Base-by-base conservation (phyloP, 495 filamentous ascomycete species). In the Hypoxylon fuscum region DNA sequence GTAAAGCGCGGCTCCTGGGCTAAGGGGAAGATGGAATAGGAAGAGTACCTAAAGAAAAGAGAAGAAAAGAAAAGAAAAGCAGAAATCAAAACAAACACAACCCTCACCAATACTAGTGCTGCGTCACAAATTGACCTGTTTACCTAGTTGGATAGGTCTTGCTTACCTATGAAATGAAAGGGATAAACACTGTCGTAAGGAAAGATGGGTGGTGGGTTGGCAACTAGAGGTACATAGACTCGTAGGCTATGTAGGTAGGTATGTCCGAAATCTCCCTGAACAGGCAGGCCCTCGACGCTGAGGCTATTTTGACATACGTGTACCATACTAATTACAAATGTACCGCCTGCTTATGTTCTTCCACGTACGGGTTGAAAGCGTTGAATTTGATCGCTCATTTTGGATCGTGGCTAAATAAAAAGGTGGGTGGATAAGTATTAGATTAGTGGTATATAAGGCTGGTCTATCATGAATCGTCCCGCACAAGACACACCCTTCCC, bases 1-100 rank as follows among this genome's bases (percentile, higher is more conserved):
- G 80, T 85, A 9, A 91, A 90, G 78, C 80, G 87, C 64, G 87
- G 78, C 68, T 80, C 80, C 41, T 91, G 88, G 88, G 81, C 81
- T 14, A 76, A 83, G 29, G 89, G 89, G n/a, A 82, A 80, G 63
- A 82, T 88, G 35, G 78, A 77, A 22, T 80, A 72, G 51, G 35
- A 15, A 15, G n/a, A 38, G 5, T 38, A 10, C 27, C 5, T 31
- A 31, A 5, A 31, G 27, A 34, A 10, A 12, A 34, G n/a, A 38
- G 8, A 15, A 38, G n/a, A 38, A 15, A 38, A 38, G 15, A 15
- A 15, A 15, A 14, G 35, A 14, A 15, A 38, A 15, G 10, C 4
- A 31, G 10, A 31, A 31, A 31, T 10, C 27, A 31, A 5, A 31
- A 31, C n/a, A n/a, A n/a, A n/a, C n/a, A n/a, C n/a, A n/a, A n/a